Conservation (phyloP, 345 rosid genomes). For the Moricandia moricandioides region DNA sequence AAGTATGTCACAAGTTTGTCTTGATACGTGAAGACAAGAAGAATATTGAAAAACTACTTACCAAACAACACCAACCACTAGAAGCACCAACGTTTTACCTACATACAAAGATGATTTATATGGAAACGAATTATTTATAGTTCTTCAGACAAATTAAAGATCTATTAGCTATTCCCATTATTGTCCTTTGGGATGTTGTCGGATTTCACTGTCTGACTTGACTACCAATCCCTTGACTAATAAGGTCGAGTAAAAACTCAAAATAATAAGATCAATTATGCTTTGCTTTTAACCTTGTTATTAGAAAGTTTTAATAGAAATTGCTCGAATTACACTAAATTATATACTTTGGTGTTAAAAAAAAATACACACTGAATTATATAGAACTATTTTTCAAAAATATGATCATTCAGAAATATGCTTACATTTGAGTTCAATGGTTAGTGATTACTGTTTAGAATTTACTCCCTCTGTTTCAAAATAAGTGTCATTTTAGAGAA, state of each 20-base stretch:
- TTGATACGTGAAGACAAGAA: slow-evolving; percentile 30
- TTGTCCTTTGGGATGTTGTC: background rate
- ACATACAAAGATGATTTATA: slow-evolving; percentile 7
- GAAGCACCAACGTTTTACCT: slow-evolving; percentile 34
- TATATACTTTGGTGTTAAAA: too few species aligned
- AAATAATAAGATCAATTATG: background rate
- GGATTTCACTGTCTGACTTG: background rate
- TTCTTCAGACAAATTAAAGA: background rate
- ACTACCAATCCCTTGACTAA: background rate
- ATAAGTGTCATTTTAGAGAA: too few species aligned
- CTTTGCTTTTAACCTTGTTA: background rate
- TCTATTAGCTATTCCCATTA: background rate
- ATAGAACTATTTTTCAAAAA: too few species aligned
- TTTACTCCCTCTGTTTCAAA: too few species aligned
- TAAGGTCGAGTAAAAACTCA: background rate
- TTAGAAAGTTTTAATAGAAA: background rate
- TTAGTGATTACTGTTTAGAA: too few species aligned
- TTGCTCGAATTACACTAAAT: too few species aligned
- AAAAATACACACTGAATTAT: too few species aligned
- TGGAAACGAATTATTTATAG: background rate
- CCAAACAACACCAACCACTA: slow-evolving; percentile 35
- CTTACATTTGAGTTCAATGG: too few species aligned
- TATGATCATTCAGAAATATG: too few species aligned
- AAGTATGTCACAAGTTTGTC: slow-evolving; percentile 28
- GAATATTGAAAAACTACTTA: slow-evolving; percentile 35